These are phyloP conservation scores for Tetrahymena elliotti DNA, from an alignment of 73 alveolate species.

Conservation along the genomic window DNA sequence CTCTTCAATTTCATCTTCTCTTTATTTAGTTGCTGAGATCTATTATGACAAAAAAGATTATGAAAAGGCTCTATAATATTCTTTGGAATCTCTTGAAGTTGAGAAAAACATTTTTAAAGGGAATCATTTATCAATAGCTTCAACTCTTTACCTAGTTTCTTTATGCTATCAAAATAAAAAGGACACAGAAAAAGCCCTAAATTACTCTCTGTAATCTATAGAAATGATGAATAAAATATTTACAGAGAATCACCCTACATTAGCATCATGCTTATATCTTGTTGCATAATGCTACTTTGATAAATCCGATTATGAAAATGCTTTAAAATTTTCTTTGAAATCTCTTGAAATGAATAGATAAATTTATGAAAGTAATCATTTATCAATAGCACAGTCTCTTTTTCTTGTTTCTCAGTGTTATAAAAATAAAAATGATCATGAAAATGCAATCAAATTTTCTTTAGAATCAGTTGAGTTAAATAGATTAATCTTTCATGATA, in stretches of 20 bases:
- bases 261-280: not conserved
- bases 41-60: not conserved
- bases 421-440: not conserved
- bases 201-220: not conserved
- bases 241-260: not conserved
- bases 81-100: not conserved
- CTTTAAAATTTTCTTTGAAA: not conserved
- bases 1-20: not conserved
- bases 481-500: not conserved
- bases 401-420: not conserved
- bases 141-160: not conserved
- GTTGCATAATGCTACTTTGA: not conserved
- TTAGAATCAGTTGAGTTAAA: not conserved
- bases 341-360: not conserved
- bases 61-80: not conserved
- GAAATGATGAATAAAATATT: not conserved
- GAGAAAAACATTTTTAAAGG: not conserved
- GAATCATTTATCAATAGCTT: not conserved
- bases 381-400: not conserved
- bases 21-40: not conserved
- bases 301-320: not conserved
- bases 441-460: not conserved
- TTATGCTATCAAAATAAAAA: not conserved
- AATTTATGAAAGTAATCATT: not conserved
- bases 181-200: not conserved